Percentiles rank a stretch among this genome's conserved stretches.
These are phyloP conservation scores for Angomonas ambiguus DNA, from an alignment of 208 protist genomes.

Conservation along the genomic window DNA sequence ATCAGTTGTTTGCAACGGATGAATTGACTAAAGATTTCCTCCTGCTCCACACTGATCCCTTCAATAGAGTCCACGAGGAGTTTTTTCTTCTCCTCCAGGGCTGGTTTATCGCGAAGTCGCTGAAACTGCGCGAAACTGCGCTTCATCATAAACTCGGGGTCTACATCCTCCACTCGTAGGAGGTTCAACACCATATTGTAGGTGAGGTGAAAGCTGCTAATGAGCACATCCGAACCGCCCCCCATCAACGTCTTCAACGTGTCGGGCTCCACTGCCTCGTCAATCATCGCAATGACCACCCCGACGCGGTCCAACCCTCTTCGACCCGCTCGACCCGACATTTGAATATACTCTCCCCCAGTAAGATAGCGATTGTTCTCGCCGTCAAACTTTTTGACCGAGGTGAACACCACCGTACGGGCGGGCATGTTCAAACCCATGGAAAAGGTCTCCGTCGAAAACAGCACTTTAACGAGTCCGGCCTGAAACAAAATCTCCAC, in stretches of 20 bases:
- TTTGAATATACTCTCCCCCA: conserved; percentile 99
- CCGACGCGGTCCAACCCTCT: conserved; percentile 98
- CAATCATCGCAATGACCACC: conserved; percentile 98
- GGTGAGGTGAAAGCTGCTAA: conserved; percentile 96
- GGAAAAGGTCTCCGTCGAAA: conserved; percentile 99
- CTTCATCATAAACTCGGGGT: conserved; percentile 97
- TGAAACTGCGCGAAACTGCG: conserved; percentile 98
- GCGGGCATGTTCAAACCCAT: conserved; percentile 99
- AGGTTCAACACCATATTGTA: conserved; percentile 99
- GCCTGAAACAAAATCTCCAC: conserved; percentile 99
- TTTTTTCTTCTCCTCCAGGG: conserved; percentile 58
- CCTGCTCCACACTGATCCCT: conserved; percentile 59
- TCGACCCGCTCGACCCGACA: conserved; percentile 99
- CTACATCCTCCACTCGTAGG: conserved; percentile 96
- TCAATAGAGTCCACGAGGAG: conserved; percentile 60
- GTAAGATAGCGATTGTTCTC: conserved; percentile 92
- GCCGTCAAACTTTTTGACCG: conserved; percentile 99
- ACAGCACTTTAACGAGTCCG: conserved; percentile 97
- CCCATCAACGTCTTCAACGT: conserved; percentile 92
- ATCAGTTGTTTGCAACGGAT: conserved; percentile 74
- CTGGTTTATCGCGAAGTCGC: conserved; percentile 82
- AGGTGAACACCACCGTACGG: conserved; percentile 98
- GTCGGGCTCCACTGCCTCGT: conserved; percentile 95
- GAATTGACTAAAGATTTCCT: conserved; percentile 86
- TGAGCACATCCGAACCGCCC: conserved; percentile 92